A percentile compares a stretch with the other conserved stretches of the same genome.
These are phyloP conservation scores for Amaranthus hypochondriacus DNA, from an alignment of 148 eudicot species.

Conservation along the genomic window DNA sequence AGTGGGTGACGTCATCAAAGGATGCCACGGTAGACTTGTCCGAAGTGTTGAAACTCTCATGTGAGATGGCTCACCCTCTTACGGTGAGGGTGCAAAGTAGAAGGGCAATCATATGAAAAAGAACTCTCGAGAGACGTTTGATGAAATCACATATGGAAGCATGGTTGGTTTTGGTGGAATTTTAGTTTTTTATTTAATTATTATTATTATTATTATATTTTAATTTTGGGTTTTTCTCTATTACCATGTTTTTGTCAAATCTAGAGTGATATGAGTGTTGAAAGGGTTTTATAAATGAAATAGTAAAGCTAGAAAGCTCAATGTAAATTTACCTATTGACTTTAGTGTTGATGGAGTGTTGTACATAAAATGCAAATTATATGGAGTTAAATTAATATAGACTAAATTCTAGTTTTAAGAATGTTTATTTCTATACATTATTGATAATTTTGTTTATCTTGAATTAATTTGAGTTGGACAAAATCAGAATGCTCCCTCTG, in stretches of 20 bases:
- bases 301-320: neutral
- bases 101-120: constrained; percentile 11
- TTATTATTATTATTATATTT: neutral
- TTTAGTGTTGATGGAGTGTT: constrained; percentile 9
- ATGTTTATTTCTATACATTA: neutral
- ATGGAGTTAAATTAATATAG: constrained; percentile 8
- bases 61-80: constrained; percentile 82
- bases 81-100: constrained; percentile 34
- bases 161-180: too few species aligned
- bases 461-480: too few species aligned
- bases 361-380: constrained; percentile 10
- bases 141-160: neutral
- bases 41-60: constrained; percentile 59
- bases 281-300: neutral
- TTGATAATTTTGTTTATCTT: too few species aligned
- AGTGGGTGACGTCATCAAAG: constrained; percentile 24
- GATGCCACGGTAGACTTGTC: constrained; percentile 42
- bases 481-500: too few species aligned
- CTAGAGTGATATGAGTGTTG: constrained; percentile 21
- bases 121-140: neutral
- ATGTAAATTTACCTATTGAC: constrained; percentile 11
- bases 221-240: neutral
- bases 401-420: constrained; percentile 1
- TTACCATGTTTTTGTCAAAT: neutral
- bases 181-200: neutral